Evolutionary conservation across 441 rosid species (phyloP), one percentile per base, ranked within the genome.

Genomic region (Omphalea diandra): DNA sequence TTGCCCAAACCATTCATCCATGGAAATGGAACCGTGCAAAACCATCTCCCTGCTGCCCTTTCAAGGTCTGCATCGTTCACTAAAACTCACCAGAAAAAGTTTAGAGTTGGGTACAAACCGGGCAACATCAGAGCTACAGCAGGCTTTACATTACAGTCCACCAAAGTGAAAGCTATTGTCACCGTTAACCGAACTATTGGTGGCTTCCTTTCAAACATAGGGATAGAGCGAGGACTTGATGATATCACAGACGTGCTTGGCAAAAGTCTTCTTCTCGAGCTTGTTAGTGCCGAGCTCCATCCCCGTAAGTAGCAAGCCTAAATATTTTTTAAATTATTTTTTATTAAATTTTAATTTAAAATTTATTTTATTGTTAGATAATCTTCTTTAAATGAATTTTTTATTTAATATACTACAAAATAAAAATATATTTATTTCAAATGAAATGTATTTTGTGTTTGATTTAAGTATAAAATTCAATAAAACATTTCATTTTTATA

Each of bases 251-350:
- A 89, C 63, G 17, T 86, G 58, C 20, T 78, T 2, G 95, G 93
- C 22, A 86, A 76, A 75, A 68, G 88, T 7, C 73, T 89, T 38
- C 83, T 82, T 49, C 77, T 89, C 54, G 96, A 89, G 83, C 86
- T 91, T 59, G 82, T 87, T 57, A 81, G 92, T 65, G 33, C 87
- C 4, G 85, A 89, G 59, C 81, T 79, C 38, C 88, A 89, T 65
- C 55, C 79, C 1, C 54, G 96, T 92, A 70, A 83, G 88, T 72
- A 22, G 1, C 17, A 1, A n/a, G n/a, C n/a, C n/a, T n/a, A n/a
- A n/a, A n/a, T n/a, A n/a, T n/a, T n/a, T n/a, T n/a, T n/a, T n/a
- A n/a, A n/a, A n/a, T n/a, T n/a, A n/a, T n/a, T n/a, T n/a, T n/a
- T n/a, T n/a, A n/a, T n/a, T n/a, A n/a, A n/a, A n/a, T n/a, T 52